phyloP scores from a whole-genome alignment of 768 basidiomycete genomes.

The Tulasnella sp. region DNA sequence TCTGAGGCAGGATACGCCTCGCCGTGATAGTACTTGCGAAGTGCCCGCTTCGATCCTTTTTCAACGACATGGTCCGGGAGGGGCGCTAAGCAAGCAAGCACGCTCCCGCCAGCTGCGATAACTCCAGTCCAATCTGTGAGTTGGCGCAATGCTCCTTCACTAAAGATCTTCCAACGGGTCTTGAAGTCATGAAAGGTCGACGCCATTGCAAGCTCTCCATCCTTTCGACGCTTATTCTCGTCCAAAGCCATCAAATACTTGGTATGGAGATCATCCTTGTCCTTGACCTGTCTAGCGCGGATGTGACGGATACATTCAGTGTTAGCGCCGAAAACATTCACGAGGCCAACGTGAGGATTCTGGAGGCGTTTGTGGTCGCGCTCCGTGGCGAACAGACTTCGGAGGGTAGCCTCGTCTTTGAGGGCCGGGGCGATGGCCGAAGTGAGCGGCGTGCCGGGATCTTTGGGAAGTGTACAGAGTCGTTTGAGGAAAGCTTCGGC shows the following conservation, averaged over 20 bases:
- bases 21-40: constrained; percentile 48
- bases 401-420: constrained; percentile 45
- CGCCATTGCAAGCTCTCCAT: constrained; percentile 42
- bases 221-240: constrained; percentile 35
- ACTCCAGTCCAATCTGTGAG: constrained; percentile 51
- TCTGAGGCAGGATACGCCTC: constrained; percentile 50
- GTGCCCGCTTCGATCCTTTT: constrained; percentile 38
- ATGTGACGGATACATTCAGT: constrained; percentile 40
- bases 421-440: constrained; percentile 42
- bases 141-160: constrained; percentile 50
- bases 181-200: constrained; percentile 45
- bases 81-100: constrained; percentile 47
- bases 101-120: constrained; percentile 49
- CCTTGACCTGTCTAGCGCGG: constrained; percentile 39
- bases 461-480: not conserved
- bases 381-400: constrained; percentile 47
- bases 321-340: constrained; percentile 44
- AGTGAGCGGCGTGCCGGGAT: constrained; percentile 32
- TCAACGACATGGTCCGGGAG: constrained; percentile 38
- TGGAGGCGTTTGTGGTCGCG: constrained; percentile 35
- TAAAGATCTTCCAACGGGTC: constrained; percentile 54
- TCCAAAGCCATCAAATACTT: constrained; percentile 48
- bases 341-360: constrained; percentile 46
- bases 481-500: not conserved
- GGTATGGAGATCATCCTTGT: constrained; percentile 36